phyloP scores from a whole-genome alignment of 495 filamentous ascomycete species.

The Penicillium coprophilum region DNA sequence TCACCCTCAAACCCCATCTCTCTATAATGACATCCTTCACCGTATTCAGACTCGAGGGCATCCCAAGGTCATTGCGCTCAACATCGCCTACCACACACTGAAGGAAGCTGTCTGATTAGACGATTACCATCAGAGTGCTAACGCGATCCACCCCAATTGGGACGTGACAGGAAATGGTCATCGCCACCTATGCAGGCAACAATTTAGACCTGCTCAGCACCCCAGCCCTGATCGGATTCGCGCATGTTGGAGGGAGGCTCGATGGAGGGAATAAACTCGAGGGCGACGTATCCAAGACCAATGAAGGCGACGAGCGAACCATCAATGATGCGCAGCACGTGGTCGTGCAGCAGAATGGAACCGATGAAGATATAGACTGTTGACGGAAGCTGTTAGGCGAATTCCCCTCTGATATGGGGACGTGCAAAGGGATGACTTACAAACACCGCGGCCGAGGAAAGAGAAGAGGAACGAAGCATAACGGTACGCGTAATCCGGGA shows the following conservation, averaged over 20 bases:
- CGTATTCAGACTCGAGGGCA: not conserved
- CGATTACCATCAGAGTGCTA: not conserved
- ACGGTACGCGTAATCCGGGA: conserved; percentile 85
- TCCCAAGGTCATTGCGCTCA: not conserved
- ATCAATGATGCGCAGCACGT: conserved; percentile 57
- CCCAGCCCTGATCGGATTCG: conserved; percentile 85
- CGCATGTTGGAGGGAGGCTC: conserved; percentile 99
- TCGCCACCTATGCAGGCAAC: not conserved
- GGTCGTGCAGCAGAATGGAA: conserved; percentile 69
- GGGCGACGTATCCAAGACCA: conserved; percentile 73
- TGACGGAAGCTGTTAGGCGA: conserved; percentile 9
- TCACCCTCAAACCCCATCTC: not conserved
- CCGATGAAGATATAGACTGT: conserved; percentile 96
- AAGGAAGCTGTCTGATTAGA: not conserved
- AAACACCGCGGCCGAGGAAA: conserved; percentile 91
- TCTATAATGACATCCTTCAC: not conserved
- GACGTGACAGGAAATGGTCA: conserved; percentile 2
- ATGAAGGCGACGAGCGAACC: conserved; percentile 72
- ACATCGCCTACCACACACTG: not conserved
- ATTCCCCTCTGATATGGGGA: conserved; percentile 14
- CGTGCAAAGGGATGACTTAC: conserved; percentile 55
- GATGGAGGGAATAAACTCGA: conserved; percentile 94
- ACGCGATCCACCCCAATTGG: not conserved
- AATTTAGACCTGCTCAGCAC: conserved; percentile 80
- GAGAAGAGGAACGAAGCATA: conserved; percentile 98